phyloP scores from a whole-genome alignment of 345 rosid species.

The Eucalyptus erythrocorys region DNA sequence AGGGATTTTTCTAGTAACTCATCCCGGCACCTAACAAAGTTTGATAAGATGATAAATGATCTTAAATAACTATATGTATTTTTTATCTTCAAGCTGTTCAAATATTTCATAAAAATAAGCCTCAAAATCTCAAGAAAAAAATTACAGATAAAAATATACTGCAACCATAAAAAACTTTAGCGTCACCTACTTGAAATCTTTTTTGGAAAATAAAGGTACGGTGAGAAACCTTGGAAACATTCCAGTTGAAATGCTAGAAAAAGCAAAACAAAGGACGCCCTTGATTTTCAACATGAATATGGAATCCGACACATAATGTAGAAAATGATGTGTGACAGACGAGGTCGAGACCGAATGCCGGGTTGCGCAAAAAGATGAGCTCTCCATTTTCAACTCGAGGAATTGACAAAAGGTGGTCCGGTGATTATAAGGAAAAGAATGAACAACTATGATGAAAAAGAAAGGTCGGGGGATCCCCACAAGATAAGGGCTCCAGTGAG shows the following conservation, averaged over 20 bases:
- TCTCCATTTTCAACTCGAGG: not conserved
- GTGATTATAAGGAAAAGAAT: not conserved
- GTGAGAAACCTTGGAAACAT: not conserved
- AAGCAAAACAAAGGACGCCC: not conserved
- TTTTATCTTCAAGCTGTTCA: not conserved
- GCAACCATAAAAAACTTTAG: not conserved
- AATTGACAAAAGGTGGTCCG: not conserved
- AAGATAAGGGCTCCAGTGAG: not conserved
- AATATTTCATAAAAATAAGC: too few species aligned
- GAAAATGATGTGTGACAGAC: not conserved
- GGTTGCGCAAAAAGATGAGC: not conserved
- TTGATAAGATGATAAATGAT: not conserved
- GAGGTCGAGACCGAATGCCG: not conserved
- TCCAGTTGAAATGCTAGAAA: not conserved
- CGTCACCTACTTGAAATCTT: not conserved
- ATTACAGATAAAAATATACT: too few species aligned
- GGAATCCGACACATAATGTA: not conserved
- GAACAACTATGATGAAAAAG: not conserved
- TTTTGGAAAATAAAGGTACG: not conserved
- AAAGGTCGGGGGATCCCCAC: not conserved
- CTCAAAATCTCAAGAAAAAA: not conserved
- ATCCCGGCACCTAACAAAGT: not conserved
- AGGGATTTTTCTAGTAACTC: not conserved
- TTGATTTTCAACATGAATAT: not conserved
- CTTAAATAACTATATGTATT: not conserved